Evolutionary conservation across 2,329 filamentous ascomycete species (phyloP).

Genomic region (Simplicillium aogashimaense): DNA sequence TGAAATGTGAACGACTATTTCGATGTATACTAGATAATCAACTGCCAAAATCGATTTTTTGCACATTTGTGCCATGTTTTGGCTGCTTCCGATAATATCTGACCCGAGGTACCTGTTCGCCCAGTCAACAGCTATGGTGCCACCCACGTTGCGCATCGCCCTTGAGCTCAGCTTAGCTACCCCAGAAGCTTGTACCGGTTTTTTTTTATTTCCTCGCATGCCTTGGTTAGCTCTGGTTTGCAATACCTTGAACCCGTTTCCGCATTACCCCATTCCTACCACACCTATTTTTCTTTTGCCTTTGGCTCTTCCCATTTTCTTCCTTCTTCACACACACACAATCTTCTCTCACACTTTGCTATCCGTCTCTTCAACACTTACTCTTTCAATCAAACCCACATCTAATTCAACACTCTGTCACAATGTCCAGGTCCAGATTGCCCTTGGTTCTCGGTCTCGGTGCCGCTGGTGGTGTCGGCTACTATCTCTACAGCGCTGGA

Average conservation of each 20-base stretch:
- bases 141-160: neutral
- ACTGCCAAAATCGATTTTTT: no score
- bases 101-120: no score
- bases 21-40: no score
- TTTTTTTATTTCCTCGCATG: no score
- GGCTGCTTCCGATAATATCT: no score
- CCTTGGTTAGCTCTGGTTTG: no score
- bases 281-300: neutral
- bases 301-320: neutral
- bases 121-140: neutral
- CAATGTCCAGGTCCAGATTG: conserved; percentile 36
- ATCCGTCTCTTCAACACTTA: neutral
- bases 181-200: no score
- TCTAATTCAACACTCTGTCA: conserved; percentile 9
- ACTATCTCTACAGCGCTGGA: conserved; percentile 86
- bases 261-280: no score
- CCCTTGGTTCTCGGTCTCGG: conserved; percentile 48
- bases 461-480: conserved; percentile 61
- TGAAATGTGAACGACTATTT: no score
- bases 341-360: neutral
- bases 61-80: no score
- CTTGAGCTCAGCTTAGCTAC: no score
- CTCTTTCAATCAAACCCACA: neutral
- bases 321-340: neutral
- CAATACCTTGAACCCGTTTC: no score